These are phyloP conservation scores for Aspergillus sp. DNA, from an alignment of 2,329 filamentous ascomycete species.

Conservation along the genomic window DNA sequence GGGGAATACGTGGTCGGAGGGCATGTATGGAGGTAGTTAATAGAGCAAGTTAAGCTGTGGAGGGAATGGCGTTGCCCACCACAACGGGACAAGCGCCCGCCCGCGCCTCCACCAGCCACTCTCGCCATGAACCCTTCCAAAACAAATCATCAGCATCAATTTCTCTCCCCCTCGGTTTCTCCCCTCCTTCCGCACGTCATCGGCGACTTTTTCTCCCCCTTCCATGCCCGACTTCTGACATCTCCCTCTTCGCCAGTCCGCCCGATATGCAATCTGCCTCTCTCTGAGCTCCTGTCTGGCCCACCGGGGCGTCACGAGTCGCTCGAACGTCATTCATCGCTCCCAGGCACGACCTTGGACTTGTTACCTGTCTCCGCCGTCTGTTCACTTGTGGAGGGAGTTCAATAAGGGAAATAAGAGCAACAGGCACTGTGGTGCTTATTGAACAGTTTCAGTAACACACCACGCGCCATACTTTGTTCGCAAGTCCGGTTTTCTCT, in stretches of 20 bases:
- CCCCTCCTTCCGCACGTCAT: slow-evolving; percentile 7
- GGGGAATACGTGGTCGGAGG: not conserved
- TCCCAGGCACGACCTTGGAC: slow-evolving; percentile 11
- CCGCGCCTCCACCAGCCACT: slow-evolving; percentile 24
- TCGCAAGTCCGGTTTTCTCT: not conserved
- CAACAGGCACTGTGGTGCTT: not conserved
- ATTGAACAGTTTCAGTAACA: not conserved
- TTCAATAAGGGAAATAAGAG: not conserved
- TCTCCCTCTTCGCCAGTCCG: not conserved
- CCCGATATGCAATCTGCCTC: slow-evolving; percentile 23
- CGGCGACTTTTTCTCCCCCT: not conserved
- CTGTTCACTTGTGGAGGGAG: not conserved
- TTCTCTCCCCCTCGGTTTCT: not conserved
- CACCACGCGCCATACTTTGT: not conserved
- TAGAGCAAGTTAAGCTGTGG: slow-evolving; percentile 1
- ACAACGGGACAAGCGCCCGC: slow-evolving; percentile 26
- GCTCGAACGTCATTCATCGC: slow-evolving; percentile 20
- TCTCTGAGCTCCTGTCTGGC: slow-evolving; percentile 18
- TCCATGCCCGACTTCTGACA: slow-evolving; percentile 2
- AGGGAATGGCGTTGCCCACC: slow-evolving; percentile 30
- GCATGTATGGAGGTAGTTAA: not conserved
- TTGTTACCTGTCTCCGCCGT: not conserved
- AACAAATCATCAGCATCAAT: slow-evolving; percentile 14
- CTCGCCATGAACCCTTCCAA: slow-evolving; percentile 8
- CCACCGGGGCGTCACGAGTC: slow-evolving; percentile 23